Evolutionary conservation across 2,329 filamentous ascomycete genomes (phyloP).

Genomic region (Falciphora oryzae): DNA sequence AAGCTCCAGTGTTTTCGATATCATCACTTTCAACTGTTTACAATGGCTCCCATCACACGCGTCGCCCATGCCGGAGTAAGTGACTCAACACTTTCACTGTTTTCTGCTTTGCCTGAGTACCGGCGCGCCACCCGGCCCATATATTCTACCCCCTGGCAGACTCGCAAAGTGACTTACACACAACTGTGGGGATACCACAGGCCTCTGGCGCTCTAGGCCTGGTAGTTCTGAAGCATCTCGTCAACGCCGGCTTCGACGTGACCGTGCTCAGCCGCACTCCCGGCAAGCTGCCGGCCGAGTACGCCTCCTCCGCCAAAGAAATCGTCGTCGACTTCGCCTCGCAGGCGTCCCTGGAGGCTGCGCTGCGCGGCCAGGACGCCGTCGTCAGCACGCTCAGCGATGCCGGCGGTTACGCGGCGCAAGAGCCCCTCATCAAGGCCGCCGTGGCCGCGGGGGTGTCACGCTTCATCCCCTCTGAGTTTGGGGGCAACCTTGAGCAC

Average conservation of each 20-base stretch:
- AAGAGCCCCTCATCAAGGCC: conserved; percentile 14
- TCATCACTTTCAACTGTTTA: too few relatives aligned
- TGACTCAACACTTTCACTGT: too few relatives aligned
- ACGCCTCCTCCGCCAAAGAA: conserved; percentile 1
- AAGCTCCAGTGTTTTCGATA: too few relatives aligned
- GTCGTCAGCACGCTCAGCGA: conserved; percentile 42
- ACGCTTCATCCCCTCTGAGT: conserved; percentile 20
- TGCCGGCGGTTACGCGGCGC: conserved; percentile 26
- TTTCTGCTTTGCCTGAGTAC: too few relatives aligned
- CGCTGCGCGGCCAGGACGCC: conserved; percentile 44
- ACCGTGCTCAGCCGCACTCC: conserved; percentile 6
- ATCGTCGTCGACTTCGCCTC: conserved; percentile 30
- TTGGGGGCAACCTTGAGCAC: conserved; percentile 16
- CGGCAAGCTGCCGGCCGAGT: conserved; percentile 3
- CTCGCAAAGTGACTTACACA: not conserved
- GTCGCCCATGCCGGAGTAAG: too few relatives aligned
- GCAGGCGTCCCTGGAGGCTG: conserved; percentile 30
- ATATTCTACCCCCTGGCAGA: too few relatives aligned
- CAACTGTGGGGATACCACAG: not conserved
- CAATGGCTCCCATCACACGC: too few relatives aligned
- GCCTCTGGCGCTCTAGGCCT: conserved; percentile 4
- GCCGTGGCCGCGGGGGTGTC: conserved; percentile 17
- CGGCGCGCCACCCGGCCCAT: too few relatives aligned
- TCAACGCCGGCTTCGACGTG: conserved; percentile 5
- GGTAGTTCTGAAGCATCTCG: not conserved